Evolutionary conservation across 2,329 filamentous ascomycete species (phyloP), one percentile per base, ranked within the genome.

Genomic region (Exophiala calicioides): DNA sequence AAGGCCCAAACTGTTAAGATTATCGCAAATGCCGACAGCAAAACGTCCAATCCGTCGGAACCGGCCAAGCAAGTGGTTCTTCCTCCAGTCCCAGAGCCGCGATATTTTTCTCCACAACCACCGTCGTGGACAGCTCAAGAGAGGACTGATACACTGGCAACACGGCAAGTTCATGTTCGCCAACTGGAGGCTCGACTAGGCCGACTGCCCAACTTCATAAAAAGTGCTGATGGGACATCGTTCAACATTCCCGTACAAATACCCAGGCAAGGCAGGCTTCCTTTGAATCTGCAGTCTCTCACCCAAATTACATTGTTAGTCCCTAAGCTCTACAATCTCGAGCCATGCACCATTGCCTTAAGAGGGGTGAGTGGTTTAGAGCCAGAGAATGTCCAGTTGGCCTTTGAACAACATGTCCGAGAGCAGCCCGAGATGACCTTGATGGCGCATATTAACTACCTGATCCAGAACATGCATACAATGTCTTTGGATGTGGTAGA

Each of bases 121-220:
- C 45, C 48, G 13, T 33, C 39, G 5, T 53, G 47, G 43, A 52
- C 50, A 12, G 67, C 67, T 26, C 78, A 83, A 35, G 75, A 89
- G 62, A 82, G 80, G 47, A 68, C 70, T 3, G 72, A 77, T 49
- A 87, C 87, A 23, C 79, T 80, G 60, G 75, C 77, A 30, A 77
- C 78, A 43, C 74, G 87, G 50, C 79, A 81, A 15, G 71, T 77
- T 36, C 85, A 91, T 62, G 79, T 80, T 18, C 79, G 82, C 27
- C 86, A 90, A 60, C 75, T 93, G 0, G 86, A 90, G 68, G 78
- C 86, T 20, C 80, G 88, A 23, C 82, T 93, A 74, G 80, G 84
- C 12, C 77, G 84, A 55, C 63, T 85, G 38, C 75, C 81, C 1
- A 66, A 80, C 26, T 93, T 86, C 61, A 78, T 81, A 21, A 86